Evolutionary conservation across 148 eudicot species (phyloP).

Genomic region (Pouteria glomerata): DNA sequence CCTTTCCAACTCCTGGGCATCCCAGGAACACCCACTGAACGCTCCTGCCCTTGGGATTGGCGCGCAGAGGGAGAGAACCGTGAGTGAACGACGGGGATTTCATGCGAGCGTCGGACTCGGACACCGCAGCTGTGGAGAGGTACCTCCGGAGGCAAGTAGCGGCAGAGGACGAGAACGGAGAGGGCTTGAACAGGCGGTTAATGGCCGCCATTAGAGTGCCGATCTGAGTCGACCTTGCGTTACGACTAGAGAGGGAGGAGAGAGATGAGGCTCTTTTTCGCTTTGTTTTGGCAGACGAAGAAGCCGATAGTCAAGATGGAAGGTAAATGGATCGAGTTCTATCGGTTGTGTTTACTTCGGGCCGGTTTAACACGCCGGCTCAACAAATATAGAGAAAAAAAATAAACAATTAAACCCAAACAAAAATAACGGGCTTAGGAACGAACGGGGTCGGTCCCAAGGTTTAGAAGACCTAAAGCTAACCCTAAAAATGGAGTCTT

Average conservation of each 20-base stretch:
- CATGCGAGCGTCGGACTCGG: slow-evolving; percentile 2
- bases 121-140: slow-evolving; percentile 37
- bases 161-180: slow-evolving; percentile 25
- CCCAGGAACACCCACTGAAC: slow-evolving; percentile 96
- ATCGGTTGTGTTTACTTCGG: not conserved
- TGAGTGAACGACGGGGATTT: slow-evolving; percentile 23
- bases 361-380: too few relatives aligned
- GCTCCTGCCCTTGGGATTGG: slow-evolving; percentile 38
- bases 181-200: slow-evolving; percentile 37
- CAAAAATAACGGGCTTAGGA: too few relatives aligned
- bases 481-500: too few relatives aligned
- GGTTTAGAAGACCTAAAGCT: too few relatives aligned
- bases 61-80: slow-evolving; percentile 9
- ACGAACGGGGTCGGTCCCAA: too few relatives aligned
- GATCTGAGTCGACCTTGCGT: not conserved
- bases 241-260: not conserved
- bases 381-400: too few relatives aligned
- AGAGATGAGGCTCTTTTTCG: not conserved
- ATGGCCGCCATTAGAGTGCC: slow-evolving; percentile 43
- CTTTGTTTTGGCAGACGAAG: too few relatives aligned
- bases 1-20: slow-evolving; percentile 93
- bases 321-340: not conserved
- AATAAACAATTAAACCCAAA: too few relatives aligned
- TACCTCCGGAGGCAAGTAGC: slow-evolving; percentile 24
- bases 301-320: too few relatives aligned